These are phyloP conservation scores for Phaeomoniella chlamydospora DNA, from an alignment of 2,329 filamentous ascomycete species.

Conservation along the genomic window DNA sequence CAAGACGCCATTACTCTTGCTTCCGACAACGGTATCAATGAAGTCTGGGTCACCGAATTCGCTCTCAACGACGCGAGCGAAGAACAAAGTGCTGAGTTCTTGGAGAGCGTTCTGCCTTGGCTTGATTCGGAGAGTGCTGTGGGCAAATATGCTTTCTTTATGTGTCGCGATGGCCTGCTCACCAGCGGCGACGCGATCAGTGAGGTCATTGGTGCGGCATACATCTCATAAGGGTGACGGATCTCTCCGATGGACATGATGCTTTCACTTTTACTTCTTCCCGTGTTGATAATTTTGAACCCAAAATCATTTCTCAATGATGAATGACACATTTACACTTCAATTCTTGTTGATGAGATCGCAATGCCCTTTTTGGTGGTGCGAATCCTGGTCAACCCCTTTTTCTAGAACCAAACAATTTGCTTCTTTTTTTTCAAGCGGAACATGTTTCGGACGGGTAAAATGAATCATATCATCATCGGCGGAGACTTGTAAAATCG, in stretches of 20 bases:
- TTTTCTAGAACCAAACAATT: background rate
- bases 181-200: slow-evolving; percentile 12
- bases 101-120: slow-evolving; percentile 22
- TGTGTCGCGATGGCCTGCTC: slow-evolving; percentile 17
- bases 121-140: slow-evolving; percentile 22
- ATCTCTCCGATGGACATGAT: background rate
- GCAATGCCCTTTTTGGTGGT: background rate
- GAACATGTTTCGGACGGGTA: background rate
- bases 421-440: background rate
- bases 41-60: slow-evolving; percentile 33
- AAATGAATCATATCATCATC: background rate
- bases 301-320: background rate
- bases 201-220: background rate
- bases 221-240: background rate
- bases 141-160: slow-evolving; percentile 28
- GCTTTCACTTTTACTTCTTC: background rate
- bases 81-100: slow-evolving; percentile 15
- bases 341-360: background rate
- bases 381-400: background rate
- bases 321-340: background rate
- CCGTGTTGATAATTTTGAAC: background rate
- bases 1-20: slow-evolving; percentile 19
- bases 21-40: slow-evolving; percentile 16
- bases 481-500: too few relatives aligned
- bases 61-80: slow-evolving; percentile 13